A percentile compares a stretch with the other conserved stretches of the same genome.
These are phyloP conservation scores for Closterium sp. DNA, from an alignment of 139 green algal species.

Conservation along the genomic window DNA sequence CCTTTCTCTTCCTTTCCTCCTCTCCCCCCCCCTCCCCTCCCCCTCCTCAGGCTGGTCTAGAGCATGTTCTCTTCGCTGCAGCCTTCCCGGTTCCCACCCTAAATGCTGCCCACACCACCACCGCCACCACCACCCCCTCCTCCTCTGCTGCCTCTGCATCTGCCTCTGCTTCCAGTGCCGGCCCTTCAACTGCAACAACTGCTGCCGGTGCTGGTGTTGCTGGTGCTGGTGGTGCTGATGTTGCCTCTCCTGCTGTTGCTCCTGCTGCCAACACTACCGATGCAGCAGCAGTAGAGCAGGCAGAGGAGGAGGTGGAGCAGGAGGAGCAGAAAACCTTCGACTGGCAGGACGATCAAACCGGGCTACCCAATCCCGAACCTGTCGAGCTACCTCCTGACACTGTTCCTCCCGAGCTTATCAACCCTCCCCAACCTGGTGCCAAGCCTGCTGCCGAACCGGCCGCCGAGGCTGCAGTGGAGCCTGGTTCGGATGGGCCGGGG, in stretches of 20 bases:
- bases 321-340: neutral
- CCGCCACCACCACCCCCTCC: neutral
- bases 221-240: neutral
- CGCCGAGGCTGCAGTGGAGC: neutral
- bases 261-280: neutral
- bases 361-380: neutral
- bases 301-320: neutral
- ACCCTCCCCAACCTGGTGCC: neutral
- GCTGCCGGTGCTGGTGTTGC: neutral
- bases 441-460: neutral
- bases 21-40: no score
- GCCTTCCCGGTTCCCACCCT: neutral
- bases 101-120: neutral
- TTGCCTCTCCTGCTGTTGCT: neutral
- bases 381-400: neutral
- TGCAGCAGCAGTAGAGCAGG: neutral
- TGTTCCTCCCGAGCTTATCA: neutral
- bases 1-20: neutral
- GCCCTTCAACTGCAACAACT: neutral
- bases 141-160: neutral
- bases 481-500: neutral
- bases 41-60: neutral
- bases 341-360: neutral
- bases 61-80: neutral
- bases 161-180: neutral